Conservation (phyloP, 1,284 basidiomycete species). For the Leccinum pachyderme region DNA sequence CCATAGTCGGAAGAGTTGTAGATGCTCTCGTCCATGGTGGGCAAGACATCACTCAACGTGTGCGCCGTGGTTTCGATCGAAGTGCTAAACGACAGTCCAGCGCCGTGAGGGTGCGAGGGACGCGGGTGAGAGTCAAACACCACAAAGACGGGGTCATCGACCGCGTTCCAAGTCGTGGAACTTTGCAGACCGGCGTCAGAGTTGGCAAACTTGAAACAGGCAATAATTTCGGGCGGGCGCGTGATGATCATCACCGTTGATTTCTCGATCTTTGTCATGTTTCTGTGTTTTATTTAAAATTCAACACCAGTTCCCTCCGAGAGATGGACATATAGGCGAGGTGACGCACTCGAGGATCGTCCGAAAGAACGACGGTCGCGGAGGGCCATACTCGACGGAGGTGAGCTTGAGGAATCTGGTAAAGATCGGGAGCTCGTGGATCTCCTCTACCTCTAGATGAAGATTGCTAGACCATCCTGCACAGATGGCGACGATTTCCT, state of each 20-base stretch:
- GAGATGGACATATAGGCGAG: not conserved
- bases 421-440: slow-evolving; percentile 42
- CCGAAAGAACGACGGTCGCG: slow-evolving; percentile 41
- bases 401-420: slow-evolving; percentile 38
- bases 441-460: slow-evolving; percentile 59
- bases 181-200: not conserved
- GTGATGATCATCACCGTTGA: slow-evolving; percentile 57
- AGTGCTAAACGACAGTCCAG: slow-evolving; percentile 50
- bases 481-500: slow-evolving; percentile 57
- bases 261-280: slow-evolving; percentile 28
- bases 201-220: slow-evolving; percentile 49
- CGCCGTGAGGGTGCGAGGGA: slow-evolving; percentile 53
- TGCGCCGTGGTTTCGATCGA: slow-evolving; percentile 41
- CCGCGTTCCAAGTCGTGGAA: not conserved
- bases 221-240: slow-evolving; percentile 65
- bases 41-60: slow-evolving; percentile 49
- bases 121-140: slow-evolving; percentile 67
- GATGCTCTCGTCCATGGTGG: slow-evolving; percentile 41
- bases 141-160: slow-evolving; percentile 40
- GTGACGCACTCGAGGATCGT: slow-evolving; percentile 43
- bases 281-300: slow-evolving; percentile 23
- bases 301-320: not conserved
- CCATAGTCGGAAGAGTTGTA: slow-evolving; percentile 47
- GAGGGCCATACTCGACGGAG: slow-evolving; percentile 40
- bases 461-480: slow-evolving; percentile 47